Base-by-base conservation (phyloP, 352 stramenopile species). In the Pythium rishiriense region DNA sequence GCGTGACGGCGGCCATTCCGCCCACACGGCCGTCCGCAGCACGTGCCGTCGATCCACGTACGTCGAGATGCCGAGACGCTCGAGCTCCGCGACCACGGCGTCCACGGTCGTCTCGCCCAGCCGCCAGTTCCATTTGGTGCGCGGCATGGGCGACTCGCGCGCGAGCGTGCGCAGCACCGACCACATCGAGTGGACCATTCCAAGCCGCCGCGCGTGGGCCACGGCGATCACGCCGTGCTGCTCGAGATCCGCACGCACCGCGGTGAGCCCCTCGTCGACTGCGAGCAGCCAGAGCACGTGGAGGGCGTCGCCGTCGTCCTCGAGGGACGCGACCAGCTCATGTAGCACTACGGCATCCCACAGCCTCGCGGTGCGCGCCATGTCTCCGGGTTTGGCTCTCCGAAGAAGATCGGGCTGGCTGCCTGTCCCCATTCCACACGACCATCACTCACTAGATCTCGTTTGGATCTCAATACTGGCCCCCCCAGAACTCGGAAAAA, bases 121-220 rank as follows among this genome's bases (percentile, higher is more conserved):
- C 42, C 4, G 42, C 28, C 42, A 21, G n/a, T 11, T 49, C 48
- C 43, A 43, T 3, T 1, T 3, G 3, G 1, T 26, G 0, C 46
- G 25, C 14, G 24, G n/a, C 24, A 14, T 3, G 6, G 19, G 14
- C 19, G 19, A 3, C 2, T 14, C 9, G 14, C 15, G 6, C n/a
- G 42, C 7, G n/a, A 43, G 15, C 48, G 41, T 55, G 17, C 11
- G 29, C 48, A 55, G 48, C 17, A 43, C 48, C 0, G 48, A 41
- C 48, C 48, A 55, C 28, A 42, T 15, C 11, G 48, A 55, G 17
- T 43, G 28, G 28, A 28, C 8, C 48, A 55, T 55, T 14, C 28
- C 48, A 29, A 55, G 1, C 15, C n/a, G 48, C 5, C 48, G 48
- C 19, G 48, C 48, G 48, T 42, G 48, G 48, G 41, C 5, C 21